These are phyloP conservation scores for Volvox reticuliferus DNA, from an alignment of 139 green algal genomes.

Conservation along the genomic window DNA sequence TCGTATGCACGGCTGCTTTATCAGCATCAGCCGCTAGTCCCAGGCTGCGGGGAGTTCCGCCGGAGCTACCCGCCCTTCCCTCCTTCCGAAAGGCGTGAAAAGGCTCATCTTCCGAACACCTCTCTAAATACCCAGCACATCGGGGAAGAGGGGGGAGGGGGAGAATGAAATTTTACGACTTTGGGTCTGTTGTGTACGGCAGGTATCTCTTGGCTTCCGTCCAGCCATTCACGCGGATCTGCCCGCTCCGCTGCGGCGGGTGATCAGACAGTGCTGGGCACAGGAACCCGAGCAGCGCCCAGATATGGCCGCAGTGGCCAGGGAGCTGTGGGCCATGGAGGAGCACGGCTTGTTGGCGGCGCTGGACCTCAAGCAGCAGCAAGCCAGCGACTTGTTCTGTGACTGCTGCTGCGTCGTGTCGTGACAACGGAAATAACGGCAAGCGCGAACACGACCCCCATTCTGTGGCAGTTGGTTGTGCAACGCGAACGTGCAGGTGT, in stretches of 20 bases:
- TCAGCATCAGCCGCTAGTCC: too few species aligned
- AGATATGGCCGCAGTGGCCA: slow-evolving; percentile 7
- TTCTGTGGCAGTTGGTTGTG: too few species aligned
- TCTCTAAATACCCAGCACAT: too few species aligned
- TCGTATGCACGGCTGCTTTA: too few species aligned
- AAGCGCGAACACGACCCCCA: too few species aligned
- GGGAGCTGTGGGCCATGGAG: slow-evolving; percentile 1
- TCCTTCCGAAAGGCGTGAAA: too few species aligned
- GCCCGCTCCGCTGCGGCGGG: not conserved
- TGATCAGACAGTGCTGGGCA: slow-evolving; percentile 21
- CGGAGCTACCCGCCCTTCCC: too few species aligned
- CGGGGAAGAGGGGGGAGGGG: too few species aligned
- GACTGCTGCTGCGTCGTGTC: slow-evolving; percentile 20
- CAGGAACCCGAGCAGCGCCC: not conserved
- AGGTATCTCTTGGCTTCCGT: slow-evolving; percentile 28
- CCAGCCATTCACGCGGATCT: slow-evolving; percentile 20
- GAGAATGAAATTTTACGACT: too few species aligned
- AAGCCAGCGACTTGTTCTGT: not conserved
- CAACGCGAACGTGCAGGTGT: too few species aligned
- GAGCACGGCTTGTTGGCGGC: not conserved
- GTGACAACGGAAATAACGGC: not conserved
- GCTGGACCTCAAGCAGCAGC: slow-evolving; percentile 4
- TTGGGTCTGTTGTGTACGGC: not conserved
- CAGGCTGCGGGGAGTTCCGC: too few species aligned
- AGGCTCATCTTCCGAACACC: too few species aligned